A percentile compares a stretch with the other conserved stretches of the same genome.
These are phyloP conservation scores for Trichoderma orchidacearum DNA, from an alignment of 495 filamentous ascomycete species.

Conservation along the genomic window DNA sequence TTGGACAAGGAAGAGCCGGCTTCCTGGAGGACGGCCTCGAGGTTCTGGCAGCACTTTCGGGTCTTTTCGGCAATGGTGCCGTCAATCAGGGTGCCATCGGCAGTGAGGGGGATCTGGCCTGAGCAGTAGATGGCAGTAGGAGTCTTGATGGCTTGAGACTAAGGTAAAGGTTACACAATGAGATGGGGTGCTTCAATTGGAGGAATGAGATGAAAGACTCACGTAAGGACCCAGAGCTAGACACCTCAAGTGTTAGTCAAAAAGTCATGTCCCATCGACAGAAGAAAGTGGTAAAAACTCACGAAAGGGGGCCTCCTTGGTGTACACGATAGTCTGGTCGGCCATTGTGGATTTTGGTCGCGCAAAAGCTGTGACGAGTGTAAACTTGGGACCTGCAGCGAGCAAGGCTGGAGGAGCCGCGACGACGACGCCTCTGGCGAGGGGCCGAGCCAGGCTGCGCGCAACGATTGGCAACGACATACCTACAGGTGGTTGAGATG, in stretches of 20 bases:
- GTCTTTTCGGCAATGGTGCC: conserved; percentile 71
- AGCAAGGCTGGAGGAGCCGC: not conserved
- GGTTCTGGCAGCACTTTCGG: conserved; percentile 58
- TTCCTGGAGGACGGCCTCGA: conserved; percentile 61
- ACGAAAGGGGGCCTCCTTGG: conserved; percentile 38
- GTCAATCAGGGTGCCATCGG: conserved; percentile 56
- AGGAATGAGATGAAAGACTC: conserved; percentile 8
- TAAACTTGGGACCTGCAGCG: not conserved
- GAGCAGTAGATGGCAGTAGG: conserved; percentile 80
- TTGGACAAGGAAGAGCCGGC: conserved; percentile 62
- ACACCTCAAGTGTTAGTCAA: not conserved
- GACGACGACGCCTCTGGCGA: not conserved
- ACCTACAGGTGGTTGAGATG: not conserved
- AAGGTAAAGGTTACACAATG: not conserved
- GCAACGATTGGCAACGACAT: not conserved
- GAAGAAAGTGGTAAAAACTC: conserved; percentile 12
- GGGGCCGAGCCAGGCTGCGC: not conserved
- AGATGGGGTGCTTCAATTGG: not conserved
- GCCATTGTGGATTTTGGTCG: conserved; percentile 19
- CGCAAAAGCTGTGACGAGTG: conserved; percentile 1
- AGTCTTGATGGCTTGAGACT: conserved; percentile 86
- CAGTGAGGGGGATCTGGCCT: conserved; percentile 78
- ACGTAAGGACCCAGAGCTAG: conserved; percentile 44
- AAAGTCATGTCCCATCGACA: too few species aligned
- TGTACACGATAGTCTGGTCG: conserved; percentile 33